These are phyloP conservation scores for Globisporangium perplexum DNA, from an alignment of 352 stramenopile genomes.

Conservation along the genomic window DNA sequence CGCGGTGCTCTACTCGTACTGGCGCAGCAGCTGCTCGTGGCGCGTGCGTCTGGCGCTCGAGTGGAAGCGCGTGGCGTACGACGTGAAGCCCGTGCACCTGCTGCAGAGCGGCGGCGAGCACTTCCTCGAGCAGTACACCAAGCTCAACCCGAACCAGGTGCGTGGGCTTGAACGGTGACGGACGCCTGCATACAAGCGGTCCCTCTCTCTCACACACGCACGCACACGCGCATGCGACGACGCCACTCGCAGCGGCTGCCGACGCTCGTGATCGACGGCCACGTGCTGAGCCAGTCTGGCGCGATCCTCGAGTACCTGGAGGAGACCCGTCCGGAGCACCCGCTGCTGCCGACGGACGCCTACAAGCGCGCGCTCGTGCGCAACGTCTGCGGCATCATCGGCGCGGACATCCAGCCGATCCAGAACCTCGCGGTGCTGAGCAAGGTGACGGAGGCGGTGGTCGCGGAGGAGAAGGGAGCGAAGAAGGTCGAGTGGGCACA, in stretches of 20 bases:
- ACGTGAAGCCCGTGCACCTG: slow-evolving; percentile 75
- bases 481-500: slow-evolving; percentile 51
- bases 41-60: slow-evolving; percentile 85
- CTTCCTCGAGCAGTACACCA: slow-evolving; percentile 38
- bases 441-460: slow-evolving; percentile 35
- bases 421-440: slow-evolving; percentile 84
- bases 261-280: slow-evolving; percentile 71
- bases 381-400: slow-evolving; percentile 89
- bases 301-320: slow-evolving; percentile 95
- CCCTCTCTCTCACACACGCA: background rate
- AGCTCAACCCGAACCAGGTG: slow-evolving; percentile 68
- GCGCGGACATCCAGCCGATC: slow-evolving; percentile 88
- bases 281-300: slow-evolving; percentile 72
- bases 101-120: slow-evolving; percentile 53
- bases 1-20: slow-evolving; percentile 81
- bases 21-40: slow-evolving; percentile 87
- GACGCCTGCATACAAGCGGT: background rate
- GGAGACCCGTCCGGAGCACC: slow-evolving; percentile 57
- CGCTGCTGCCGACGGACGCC: slow-evolving; percentile 69
- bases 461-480: slow-evolving; percentile 41
- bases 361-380: slow-evolving; percentile 67
- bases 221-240: too few species aligned
- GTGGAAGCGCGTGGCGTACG: slow-evolving; percentile 83
- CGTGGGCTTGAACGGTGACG: background rate
- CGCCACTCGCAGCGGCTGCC: slow-evolving; percentile 59